Percentiles rank a stretch among this genome's conserved stretches.
Conservation (phyloP, 1,139 yeast species). For the Debaryomyces sp. region DNA sequence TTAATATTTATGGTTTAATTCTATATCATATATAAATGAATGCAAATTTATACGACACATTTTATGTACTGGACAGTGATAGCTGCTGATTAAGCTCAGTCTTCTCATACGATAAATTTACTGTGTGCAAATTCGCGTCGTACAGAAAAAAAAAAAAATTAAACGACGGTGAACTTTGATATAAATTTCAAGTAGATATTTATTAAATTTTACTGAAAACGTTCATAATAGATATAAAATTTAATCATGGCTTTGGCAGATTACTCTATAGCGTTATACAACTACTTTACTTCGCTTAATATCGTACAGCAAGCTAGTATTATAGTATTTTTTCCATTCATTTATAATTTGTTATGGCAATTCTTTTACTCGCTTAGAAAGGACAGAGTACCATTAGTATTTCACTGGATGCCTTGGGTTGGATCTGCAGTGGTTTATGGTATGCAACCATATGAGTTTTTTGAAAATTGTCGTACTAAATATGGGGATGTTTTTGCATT, state of each 20-base stretch:
- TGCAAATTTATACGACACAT: background rate
- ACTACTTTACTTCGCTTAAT: conserved; percentile 28
- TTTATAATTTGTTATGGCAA: conserved; percentile 73
- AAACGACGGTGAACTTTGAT: background rate
- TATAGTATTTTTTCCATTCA: conserved; percentile 46
- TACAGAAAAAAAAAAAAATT: conserved; percentile 4
- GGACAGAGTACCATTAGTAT: conserved; percentile 86
- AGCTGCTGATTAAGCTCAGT: background rate
- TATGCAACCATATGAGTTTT: conserved; percentile 89
- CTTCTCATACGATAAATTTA: conserved; percentile 3
- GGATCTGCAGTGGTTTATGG: conserved; percentile 91
- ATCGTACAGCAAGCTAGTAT: conserved; percentile 38
- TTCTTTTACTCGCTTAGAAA: conserved; percentile 68
- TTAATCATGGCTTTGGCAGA: conserved; percentile 5
- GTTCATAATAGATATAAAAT: background rate
- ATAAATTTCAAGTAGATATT: background rate
- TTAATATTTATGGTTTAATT: background rate
- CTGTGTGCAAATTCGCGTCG: conserved; percentile 4
- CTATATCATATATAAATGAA: background rate
- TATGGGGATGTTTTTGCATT: conserved; percentile 94
- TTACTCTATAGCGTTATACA: conserved; percentile 13
- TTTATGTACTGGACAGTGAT: background rate
- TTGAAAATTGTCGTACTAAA: conserved; percentile 71
- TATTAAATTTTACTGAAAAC: background rate
- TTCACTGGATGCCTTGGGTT: conserved; percentile 94